These are phyloP conservation scores for Ganoderma lingzhi DNA, from an alignment of 1,284 basidiomycete species.

Conservation along the genomic window DNA sequence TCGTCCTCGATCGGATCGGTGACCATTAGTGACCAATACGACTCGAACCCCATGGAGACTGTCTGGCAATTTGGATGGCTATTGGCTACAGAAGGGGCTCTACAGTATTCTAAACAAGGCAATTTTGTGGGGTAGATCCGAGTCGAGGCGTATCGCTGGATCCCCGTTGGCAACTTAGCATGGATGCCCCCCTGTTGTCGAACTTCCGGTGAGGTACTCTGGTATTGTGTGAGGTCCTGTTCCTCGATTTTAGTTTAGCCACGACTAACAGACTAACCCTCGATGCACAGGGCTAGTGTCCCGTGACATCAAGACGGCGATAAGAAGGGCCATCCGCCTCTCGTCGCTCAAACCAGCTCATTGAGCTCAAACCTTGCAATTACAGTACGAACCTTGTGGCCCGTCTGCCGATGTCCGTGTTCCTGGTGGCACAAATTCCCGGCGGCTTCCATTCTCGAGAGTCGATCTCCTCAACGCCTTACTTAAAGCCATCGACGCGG, in stretches of 20 bases:
- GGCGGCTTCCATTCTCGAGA: background rate
- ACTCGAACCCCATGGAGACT: background rate
- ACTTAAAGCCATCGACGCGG: background rate
- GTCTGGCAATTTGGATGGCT: background rate
- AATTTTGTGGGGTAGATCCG: too few relatives aligned
- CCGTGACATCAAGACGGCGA: background rate
- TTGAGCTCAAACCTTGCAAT: background rate
- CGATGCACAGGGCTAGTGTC: background rate
- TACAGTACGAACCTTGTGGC: background rate
- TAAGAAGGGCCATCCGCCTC: background rate
- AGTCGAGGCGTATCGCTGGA: too few relatives aligned
- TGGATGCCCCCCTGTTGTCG: too few relatives aligned
- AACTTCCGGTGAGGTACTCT: too few relatives aligned
- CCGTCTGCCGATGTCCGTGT: background rate
- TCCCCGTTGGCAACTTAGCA: too few relatives aligned
- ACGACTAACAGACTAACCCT: background rate
- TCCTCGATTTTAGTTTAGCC: background rate
- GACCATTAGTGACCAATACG: background rate
- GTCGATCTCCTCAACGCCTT: background rate
- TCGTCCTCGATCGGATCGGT: too few relatives aligned
- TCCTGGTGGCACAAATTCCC: background rate
- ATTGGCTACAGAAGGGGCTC: too few relatives aligned
- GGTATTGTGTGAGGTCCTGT: too few relatives aligned
- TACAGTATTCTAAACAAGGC: too few relatives aligned
- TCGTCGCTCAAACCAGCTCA: background rate